Evolutionary conservation across 108 stramenopile genomes (phyloP).

Genomic region (Cylindrotheca closterium): DNA sequence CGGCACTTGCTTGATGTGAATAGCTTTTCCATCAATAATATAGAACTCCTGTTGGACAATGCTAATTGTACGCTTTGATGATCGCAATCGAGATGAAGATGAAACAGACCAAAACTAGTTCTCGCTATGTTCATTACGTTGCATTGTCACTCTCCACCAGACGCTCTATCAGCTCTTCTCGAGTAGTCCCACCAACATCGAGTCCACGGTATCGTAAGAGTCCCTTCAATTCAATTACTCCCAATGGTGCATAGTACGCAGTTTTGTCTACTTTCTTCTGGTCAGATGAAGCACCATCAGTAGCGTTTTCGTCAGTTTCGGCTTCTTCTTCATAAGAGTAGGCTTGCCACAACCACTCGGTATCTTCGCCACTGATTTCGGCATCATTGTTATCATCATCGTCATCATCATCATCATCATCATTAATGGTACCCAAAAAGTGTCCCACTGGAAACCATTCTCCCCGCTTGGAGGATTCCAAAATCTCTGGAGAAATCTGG

Average conservation of each 20-base stretch:
- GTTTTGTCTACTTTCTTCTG: neutral
- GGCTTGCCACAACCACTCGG: constrained; percentile 45
- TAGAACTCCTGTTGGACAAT: too few relatives aligned
- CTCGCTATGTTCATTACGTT: too few relatives aligned
- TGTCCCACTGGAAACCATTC: constrained; percentile 32
- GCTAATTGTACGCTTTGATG: too few relatives aligned
- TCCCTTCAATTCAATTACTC: neutral
- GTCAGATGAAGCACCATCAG: neutral
- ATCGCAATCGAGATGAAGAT: too few relatives aligned
- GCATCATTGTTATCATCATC: constrained; percentile 7
- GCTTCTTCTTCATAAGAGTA: constrained; percentile 17
- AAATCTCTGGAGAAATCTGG: neutral
- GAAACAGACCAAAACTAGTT: too few relatives aligned
- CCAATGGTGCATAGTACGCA: neutral
- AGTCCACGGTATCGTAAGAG: neutral
- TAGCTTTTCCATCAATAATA: too few relatives aligned
- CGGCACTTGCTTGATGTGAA: too few relatives aligned
- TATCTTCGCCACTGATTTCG: neutral
- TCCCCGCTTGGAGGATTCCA: neutral
- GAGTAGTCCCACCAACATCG: neutral
- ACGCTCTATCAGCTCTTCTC: neutral
- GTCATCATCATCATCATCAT: constrained; percentile 23
- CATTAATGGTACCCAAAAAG: constrained; percentile 23
- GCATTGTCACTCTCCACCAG: neutral
- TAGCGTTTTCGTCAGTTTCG: neutral